Evolutionary conservation across 108 stramenopile genomes (phyloP), one percentile per base, ranked within the genome.

Genomic region (Phaeodactylum tricornutum): DNA sequence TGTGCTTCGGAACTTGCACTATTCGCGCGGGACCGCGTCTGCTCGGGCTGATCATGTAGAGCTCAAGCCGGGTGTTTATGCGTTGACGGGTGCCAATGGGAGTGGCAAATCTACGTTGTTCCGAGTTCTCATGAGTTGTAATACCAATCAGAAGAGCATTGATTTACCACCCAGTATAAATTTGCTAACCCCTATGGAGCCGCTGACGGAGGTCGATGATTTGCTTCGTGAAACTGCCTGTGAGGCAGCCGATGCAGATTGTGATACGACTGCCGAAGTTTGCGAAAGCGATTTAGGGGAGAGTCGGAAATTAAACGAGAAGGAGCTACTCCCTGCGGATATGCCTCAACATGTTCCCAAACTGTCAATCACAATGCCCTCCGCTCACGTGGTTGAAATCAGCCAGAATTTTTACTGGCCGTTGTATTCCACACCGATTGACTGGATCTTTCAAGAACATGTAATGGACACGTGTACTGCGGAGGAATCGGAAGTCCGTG

Each of bases 331-430:
- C 6, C 2, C 11, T 24, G 20, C 7, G 0, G 43, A 52, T 26
- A n/a, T 2, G 25, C 7, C 31, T 24, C 53, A 51, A 42, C 20
- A 42, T 4, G 53, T 46, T 62, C 73, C 75, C 24, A 61, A 69
- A 29, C 62, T 81, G 1, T 81, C 79, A 12, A 69, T 90, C 32
- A 72, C 64, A 20, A 74, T 91, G 82, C 89, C 89, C 19, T 84
- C 82, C 0, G 72, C 89, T 6, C 69, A 80, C 46, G 75, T 91
- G 12, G 81, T 78, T 7, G 89, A 91, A 57, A 87, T 91, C 44
- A 75, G 71, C 36, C 89, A 91, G 55, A 79, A 47, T 2, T 86
- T 91, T 31, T 91, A 91, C 43, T 91, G 84, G 82, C 89, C 89
- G 9, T 57, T 91, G 6, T 84, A 84, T 55, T 56, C 80, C 12